Conservation (phyloP, 257 asterid genomes). For the Echites panduratus region DNA sequence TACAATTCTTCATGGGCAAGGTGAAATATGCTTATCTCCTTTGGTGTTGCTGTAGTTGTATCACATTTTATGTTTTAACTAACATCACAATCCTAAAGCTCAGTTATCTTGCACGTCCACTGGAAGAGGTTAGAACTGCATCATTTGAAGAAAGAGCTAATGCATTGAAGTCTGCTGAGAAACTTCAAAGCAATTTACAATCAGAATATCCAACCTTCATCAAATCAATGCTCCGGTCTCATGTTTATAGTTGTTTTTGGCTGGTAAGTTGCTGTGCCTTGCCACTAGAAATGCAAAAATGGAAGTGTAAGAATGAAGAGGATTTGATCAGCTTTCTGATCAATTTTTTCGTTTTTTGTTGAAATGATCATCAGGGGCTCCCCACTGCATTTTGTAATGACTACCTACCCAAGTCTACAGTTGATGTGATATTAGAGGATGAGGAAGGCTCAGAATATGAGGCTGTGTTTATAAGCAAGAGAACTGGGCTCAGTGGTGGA, state of each 20-base stretch:
- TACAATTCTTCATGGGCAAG: conserved; percentile 65
- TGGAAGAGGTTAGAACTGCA: conserved; percentile 68
- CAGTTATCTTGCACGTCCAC: conserved; percentile 81
- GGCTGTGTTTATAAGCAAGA: conserved; percentile 58
- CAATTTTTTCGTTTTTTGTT: not conserved
- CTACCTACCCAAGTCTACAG: conserved; percentile 58
- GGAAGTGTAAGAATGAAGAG: not conserved
- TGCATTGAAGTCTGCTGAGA: conserved; percentile 60
- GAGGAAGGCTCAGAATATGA: conserved; percentile 57
- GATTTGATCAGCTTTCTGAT: not conserved
- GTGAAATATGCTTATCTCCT: conserved; percentile 20
- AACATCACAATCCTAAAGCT: conserved; percentile 13
- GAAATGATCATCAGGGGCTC: conserved; percentile 53
- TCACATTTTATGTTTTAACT: not conserved
- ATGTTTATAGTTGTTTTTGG: conserved; percentile 96
- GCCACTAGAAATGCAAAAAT: not conserved
- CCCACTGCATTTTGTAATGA: conserved; percentile 53
- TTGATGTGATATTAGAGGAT: conserved; percentile 47
- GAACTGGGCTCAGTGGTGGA: conserved; percentile 85
- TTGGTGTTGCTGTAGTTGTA: not conserved
- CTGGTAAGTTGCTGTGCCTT: conserved; percentile 48
- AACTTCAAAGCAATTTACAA: conserved; percentile 53
- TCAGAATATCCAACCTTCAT: conserved; percentile 58
- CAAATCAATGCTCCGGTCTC: conserved; percentile 86
- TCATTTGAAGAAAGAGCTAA: conserved; percentile 49